Conservation (phyloP, 257 asterid genomes). For the Solanum piurae region DNA sequence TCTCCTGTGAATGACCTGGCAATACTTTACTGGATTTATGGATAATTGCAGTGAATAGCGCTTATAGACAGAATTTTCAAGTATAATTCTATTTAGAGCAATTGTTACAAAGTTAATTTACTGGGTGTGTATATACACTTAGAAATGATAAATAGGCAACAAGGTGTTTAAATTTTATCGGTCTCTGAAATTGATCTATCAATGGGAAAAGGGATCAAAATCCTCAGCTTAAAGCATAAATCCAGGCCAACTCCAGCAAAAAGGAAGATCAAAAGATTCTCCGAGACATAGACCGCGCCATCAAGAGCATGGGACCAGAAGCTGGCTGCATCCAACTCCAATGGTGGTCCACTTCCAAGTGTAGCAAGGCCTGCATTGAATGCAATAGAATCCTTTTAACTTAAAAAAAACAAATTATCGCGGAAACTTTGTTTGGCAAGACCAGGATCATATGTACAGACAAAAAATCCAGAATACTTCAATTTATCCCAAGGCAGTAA, state of each 20-base stretch:
- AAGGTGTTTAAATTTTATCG: not conserved
- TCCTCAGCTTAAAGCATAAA: constrained; percentile 59
- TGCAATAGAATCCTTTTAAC: not conserved
- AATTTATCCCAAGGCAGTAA: not conserved
- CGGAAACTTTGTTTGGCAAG: not conserved
- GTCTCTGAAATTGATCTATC: constrained; percentile 18
- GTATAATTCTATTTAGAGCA: not conserved
- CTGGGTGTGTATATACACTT: not conserved
- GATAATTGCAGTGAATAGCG: not conserved
- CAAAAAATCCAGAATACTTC: not conserved
- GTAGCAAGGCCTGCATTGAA: constrained; percentile 64
- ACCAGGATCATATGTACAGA: not conserved
- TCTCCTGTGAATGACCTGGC: not conserved
- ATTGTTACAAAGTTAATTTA: not conserved
- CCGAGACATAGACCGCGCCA: constrained; percentile 55
- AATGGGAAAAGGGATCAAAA: constrained; percentile 72
- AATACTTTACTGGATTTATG: not conserved
- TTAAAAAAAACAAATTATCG: not conserved
- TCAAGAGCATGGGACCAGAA: constrained; percentile 40
- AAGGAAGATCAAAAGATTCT: constrained; percentile 61
- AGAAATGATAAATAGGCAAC: not conserved
- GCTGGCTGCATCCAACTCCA: constrained; percentile 52
- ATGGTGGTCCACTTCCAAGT: constrained; percentile 44
- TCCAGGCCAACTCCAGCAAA: constrained; percentile 86
- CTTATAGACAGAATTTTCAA: not conserved